phyloP scores from a whole-genome alignment of 768 basidiomycete species.

The Leccinum variicolor region DNA sequence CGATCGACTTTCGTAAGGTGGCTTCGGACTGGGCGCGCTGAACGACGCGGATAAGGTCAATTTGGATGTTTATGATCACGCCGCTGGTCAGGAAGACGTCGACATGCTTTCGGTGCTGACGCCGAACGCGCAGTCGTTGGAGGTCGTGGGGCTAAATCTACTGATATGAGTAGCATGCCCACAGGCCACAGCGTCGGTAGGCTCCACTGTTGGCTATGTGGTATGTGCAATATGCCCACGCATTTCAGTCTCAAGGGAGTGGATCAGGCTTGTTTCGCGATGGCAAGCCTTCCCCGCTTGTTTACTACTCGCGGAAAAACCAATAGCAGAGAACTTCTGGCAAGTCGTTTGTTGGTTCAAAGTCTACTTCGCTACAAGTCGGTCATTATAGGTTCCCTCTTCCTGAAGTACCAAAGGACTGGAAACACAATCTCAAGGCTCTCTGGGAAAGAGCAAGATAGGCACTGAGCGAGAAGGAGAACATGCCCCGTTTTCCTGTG shows the following conservation, averaged over 20 bases:
- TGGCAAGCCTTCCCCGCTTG: constrained; percentile 70
- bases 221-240: constrained; percentile 6
- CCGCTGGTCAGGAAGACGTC: constrained; percentile 36
- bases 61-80: constrained; percentile 72
- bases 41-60: constrained; percentile 97
- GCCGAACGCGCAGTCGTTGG: constrained; percentile 53
- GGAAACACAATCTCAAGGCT: constrained; percentile 77
- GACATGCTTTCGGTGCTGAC: constrained; percentile 65
- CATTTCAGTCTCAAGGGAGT: constrained; percentile 14
- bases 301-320: constrained; percentile 66
- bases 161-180: neutral
- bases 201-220: neutral
- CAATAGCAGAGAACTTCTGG: constrained; percentile 71
- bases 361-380: constrained; percentile 13
- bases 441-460: constrained; percentile 60
- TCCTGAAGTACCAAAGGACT: constrained; percentile 77
- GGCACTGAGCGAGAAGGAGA: constrained; percentile 43
- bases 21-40: constrained; percentile 86
- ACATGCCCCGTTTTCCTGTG: constrained; percentile 23
- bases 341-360: constrained; percentile 32
- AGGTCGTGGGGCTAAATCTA: constrained; percentile 18
- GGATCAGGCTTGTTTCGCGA: constrained; percentile 58
- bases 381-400: constrained; percentile 65
- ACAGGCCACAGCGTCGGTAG: constrained; percentile 8
- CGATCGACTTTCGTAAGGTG: constrained; percentile 43